phyloP scores from a whole-genome alignment of 306 rosid species.

The Amphicarpaea edgeworthii region DNA sequence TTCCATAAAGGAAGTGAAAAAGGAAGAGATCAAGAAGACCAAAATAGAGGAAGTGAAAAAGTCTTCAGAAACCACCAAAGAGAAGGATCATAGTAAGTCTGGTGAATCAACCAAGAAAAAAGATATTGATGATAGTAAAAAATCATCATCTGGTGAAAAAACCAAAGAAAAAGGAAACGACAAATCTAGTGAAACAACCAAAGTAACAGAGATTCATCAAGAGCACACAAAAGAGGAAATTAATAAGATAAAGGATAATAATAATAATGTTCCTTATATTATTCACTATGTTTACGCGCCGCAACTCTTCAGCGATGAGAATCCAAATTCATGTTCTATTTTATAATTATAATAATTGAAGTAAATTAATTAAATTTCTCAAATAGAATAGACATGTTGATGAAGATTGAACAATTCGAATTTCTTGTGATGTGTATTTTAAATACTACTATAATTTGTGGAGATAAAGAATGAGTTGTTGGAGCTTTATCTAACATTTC shows the following conservation, averaged over 20 bases:
- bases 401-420: too few relatives aligned
- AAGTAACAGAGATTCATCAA: constrained; percentile 40
- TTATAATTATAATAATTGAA: constrained; percentile 49
- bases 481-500: too few relatives aligned
- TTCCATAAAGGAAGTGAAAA: constrained; percentile 53
- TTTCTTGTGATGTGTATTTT: too few relatives aligned
- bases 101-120: background rate
- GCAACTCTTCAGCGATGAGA: constrained; percentile 77
- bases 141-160: background rate
- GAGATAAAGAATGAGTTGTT: too few relatives aligned
- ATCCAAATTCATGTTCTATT: constrained; percentile 80
- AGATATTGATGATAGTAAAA: background rate
- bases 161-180: constrained; percentile 28
- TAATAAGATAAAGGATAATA: constrained; percentile 54
- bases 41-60: constrained; percentile 42
- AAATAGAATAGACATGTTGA: too few relatives aligned
- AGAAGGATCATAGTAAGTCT: constrained; percentile 17
- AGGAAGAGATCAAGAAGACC: constrained; percentile 37
- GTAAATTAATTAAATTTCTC: too few relatives aligned
- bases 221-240: constrained; percentile 55
- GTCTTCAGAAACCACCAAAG: constrained; percentile 31
- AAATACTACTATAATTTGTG: too few relatives aligned
- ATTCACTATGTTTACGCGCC: constrained; percentile 87
- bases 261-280: constrained; percentile 65
- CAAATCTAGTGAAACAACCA: constrained; percentile 40